These are phyloP conservation scores for Chaetomiaceae sp. DNA, from an alignment of 2,329 filamentous ascomycete genomes.

Conservation along the genomic window DNA sequence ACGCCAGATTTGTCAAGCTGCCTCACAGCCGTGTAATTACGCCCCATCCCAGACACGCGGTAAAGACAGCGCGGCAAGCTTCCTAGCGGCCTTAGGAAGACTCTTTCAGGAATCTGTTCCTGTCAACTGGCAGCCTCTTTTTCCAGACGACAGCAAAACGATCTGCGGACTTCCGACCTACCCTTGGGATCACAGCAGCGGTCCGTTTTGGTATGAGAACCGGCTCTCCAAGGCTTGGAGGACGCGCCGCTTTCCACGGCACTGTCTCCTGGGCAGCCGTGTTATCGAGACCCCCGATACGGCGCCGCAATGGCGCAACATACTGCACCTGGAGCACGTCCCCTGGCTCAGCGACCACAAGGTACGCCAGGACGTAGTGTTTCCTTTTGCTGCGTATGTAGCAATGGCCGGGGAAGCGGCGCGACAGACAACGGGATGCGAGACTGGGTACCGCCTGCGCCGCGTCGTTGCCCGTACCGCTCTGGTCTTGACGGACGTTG, in stretches of 20 bases:
- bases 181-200: constrained; percentile 37
- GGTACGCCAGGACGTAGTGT: constrained; percentile 31
- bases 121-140: constrained; percentile 1
- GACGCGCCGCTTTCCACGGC: constrained; percentile 13
- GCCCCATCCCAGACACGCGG: neutral
- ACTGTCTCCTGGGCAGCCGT: constrained; percentile 29
- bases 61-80: neutral
- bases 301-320: constrained; percentile 41
- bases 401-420: constrained; percentile 38
- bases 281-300: constrained; percentile 28
- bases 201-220: constrained; percentile 29
- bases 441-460: constrained; percentile 4
- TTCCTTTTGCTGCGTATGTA: constrained; percentile 36
- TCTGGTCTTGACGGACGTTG: constrained; percentile 3
- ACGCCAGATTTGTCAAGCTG: constrained; percentile 30
- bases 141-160: neutral
- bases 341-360: constrained; percentile 46
- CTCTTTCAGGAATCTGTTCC: constrained; percentile 7
- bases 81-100: constrained; percentile 4
- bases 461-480: constrained; percentile 1
- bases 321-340: constrained; percentile 37
- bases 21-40: neutral
- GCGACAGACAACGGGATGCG: constrained; percentile 22
- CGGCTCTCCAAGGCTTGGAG: constrained; percentile 2
- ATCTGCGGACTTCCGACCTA: constrained; percentile 34